Conservation (phyloP, 2,329 filamentous ascomycete species). For the Colletotrichum orchidophilum region DNA sequence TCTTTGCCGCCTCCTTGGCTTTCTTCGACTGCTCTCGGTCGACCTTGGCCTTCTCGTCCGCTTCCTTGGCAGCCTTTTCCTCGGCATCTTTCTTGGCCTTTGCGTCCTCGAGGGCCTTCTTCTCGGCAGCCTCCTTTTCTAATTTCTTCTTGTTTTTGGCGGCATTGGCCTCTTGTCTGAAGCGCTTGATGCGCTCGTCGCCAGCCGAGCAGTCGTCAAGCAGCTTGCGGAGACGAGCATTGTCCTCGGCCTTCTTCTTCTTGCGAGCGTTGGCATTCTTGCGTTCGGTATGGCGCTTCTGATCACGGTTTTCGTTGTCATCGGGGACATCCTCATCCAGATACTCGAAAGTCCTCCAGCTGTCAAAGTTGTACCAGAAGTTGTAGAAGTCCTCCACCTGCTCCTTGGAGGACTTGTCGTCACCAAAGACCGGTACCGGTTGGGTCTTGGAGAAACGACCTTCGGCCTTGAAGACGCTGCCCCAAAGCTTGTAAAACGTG, state of each 20-base stretch:
- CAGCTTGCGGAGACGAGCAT: conserved; percentile 85
- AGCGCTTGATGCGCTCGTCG: conserved; percentile 97
- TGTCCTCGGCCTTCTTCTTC: conserved; percentile 99
- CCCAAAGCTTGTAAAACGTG: conserved; percentile 91
- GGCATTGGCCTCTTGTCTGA: conserved; percentile 90
- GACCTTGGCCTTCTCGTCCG: conserved; percentile 86
- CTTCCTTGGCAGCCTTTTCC: conserved; percentile 80
- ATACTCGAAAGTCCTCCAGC: conserved; percentile 97
- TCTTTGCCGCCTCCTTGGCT: conserved; percentile 98
- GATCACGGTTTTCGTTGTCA: conserved; percentile 98
- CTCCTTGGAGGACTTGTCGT: conserved; percentile 85
- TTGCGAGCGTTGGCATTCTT: conserved; percentile 98
- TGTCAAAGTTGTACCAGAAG: conserved; percentile 99
- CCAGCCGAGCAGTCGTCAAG: conserved; percentile 86
- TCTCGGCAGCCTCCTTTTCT: conserved; percentile 91
- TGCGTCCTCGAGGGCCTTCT: conserved; percentile 86
- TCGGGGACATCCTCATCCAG: conserved; percentile 98
- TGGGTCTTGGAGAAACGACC: conserved; percentile 90
- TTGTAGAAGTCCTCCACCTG: conserved; percentile 98
- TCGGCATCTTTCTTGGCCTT: conserved; percentile 85
- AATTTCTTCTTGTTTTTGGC: conserved; percentile 95
- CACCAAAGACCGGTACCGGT: conserved; percentile 87
- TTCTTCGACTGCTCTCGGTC: conserved; percentile 90
- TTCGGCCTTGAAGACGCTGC: conserved; percentile 89
- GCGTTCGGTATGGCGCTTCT: conserved; percentile 97